Evolutionary conservation across 129 eudicot species (phyloP), one percentile per base, ranked within the genome.

Genomic region (Deinandra increscens): DNA sequence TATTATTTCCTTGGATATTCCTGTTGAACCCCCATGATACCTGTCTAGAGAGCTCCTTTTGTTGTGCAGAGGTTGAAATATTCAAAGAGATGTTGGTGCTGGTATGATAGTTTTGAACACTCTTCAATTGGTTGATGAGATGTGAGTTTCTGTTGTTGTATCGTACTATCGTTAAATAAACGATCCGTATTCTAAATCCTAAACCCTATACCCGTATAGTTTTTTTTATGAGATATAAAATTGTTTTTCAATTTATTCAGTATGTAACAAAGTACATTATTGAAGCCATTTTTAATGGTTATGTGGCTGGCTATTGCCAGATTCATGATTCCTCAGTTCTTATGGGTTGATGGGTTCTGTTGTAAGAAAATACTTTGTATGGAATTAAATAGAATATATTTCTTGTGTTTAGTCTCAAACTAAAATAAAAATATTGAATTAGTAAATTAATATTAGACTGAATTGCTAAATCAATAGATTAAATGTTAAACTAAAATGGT

Each of bases 91-190:
- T 36, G 33, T 46, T 37, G 13, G 2, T 42, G 76, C 22, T 44
- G 59, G 69, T 72, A 31, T 69, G 74, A 69, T 54, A 14, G 51
- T 38, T 69, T 36, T 68, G 73, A 50, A 36, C 37, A 19, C 63
- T 33, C 61, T 69, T 37, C 12, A 68, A 15, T 42, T 55, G 59
- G 1, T 46, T 41, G 51, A 72, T 60, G 60, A 61, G 51, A 12
- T 61, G 29, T 46, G 77, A 46, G 38, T 72, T 72, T 72, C 39
- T 46, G 36, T 34, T 72, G 77, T 72, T 72, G 77, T 72, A 72
- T 61, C 77, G 34, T 55, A n/a, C n/a, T 23, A 42, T 46, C 33
- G 13, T 46, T 46, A 72, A 61, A 62, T 72, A 61, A 72, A 62
- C 51, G 11, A 72, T 6, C 10, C 19, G 60, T 54, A 54, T 58